Conservation (phyloP, 805 yeast species). For the Zygotorulaspora sp. region DNA sequence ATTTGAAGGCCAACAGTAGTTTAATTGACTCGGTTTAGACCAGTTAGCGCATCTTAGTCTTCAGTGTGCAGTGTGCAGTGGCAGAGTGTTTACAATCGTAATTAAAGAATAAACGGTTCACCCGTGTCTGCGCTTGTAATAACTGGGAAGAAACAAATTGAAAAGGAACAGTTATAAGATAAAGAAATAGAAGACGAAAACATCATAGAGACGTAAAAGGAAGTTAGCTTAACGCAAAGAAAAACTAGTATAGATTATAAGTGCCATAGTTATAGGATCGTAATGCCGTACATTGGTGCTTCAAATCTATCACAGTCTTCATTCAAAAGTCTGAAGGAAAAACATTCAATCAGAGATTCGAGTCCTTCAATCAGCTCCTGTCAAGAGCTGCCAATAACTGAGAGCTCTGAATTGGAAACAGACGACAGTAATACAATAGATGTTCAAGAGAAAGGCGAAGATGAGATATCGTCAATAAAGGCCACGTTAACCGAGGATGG, state of each 20-base stretch:
- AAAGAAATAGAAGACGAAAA: no score
- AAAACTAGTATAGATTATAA: neutral
- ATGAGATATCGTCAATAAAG: neutral
- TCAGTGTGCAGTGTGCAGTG: no score
- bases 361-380: conserved; percentile 4
- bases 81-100: no score
- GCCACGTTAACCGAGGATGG: conserved; percentile 5
- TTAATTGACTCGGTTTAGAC: no score
- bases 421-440: conserved; percentile 7
- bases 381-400: conserved; percentile 4
- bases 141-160: neutral
- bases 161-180: no score
- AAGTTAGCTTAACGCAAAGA: no score
- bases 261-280: conserved; percentile 4
- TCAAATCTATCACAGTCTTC: conserved; percentile 26
- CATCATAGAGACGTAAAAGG: no score
- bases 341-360: conserved; percentile 20
- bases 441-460: neutral
- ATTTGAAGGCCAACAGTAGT: no score
- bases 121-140: no score
- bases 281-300: conserved; percentile 35
- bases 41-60: no score
- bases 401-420: conserved; percentile 8
- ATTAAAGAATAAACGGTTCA: no score
- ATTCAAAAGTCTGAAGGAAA: conserved; percentile 28